Base-by-base conservation (phyloP, 192 early-diverging fungal genomes). In the Backusella tarrabulga region DNA sequence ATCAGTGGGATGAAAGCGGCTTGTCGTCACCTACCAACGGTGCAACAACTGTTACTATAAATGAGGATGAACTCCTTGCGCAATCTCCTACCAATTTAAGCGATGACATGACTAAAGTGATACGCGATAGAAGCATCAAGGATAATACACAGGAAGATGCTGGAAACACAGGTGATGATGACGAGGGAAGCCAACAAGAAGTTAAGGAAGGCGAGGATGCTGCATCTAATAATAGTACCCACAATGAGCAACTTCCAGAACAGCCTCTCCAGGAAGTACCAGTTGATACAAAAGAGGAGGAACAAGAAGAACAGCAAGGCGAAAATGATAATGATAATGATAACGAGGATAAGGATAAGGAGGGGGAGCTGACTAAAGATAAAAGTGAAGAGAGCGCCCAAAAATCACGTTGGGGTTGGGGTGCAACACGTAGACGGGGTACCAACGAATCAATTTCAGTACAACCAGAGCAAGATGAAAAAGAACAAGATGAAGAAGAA, bases 331-430 rank as follows among this genome's bases (percentile, higher is more conserved):
- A 67, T 3, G 32, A 67, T n/a, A 6, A 9, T 26, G 63, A 32
- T 11, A n/a, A n/a, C n/a, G 63, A 34, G 11, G 34, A 68, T 3
- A 32, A 68, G 29, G 67, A 68, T 5, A 35, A 35, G 6, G 19
- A 32, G 0, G 5, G 36, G n/a, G 67, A 35, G 34, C 0, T 34
- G 34, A 15, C 23, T 29, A 5, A 68, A 35, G 4, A 68, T n/a
- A 29, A 68, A 68, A 29, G 5, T 29, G 67, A 68, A 68, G 32
- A 35, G 5, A 60, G 21, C 6, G 21, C 52, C 9, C 34, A 17
- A 68, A 34, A 15, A 44, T 32, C 63, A 46, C 66, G 56, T 63
- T 63, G 56, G 56, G 56, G 56, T 63, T 63, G 56, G 56, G 56
- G 56, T 63, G 56, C 56, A 63, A 63, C 56, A 29, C 56, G 8